Percentiles rank a stretch among this genome's conserved stretches.
These are phyloP conservation scores for Dioszegia aurantiaca DNA, from an alignment of 768 basidiomycete genomes.

Conservation along the genomic window DNA sequence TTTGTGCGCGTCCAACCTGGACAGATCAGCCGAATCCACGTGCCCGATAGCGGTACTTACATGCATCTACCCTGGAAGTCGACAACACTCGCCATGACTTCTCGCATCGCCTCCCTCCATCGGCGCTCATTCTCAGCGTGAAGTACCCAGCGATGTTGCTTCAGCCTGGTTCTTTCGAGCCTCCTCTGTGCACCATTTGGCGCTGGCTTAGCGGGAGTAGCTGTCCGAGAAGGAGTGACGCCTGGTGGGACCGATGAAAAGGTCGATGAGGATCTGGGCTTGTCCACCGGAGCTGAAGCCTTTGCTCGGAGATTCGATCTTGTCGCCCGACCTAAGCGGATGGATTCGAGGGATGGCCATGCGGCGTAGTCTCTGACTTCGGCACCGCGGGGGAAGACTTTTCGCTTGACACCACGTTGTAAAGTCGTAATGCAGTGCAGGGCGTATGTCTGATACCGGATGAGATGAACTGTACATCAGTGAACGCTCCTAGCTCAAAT, in stretches of 20 bases:
- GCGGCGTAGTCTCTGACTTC: constrained; percentile 10
- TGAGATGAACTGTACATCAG: constrained; percentile 19
- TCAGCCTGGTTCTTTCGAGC: constrained; percentile 9
- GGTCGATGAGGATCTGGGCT: not conserved
- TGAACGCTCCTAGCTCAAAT: not conserved
- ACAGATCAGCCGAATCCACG: not conserved
- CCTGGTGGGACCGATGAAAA: not conserved
- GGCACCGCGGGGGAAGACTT: not conserved
- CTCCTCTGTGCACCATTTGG: constrained; percentile 3
- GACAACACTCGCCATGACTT: constrained; percentile 12
- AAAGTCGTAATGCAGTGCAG: constrained; percentile 2
- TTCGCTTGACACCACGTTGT: constrained; percentile 8
- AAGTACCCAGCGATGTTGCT: constrained; percentile 22
- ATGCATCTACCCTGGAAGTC: constrained; percentile 17
- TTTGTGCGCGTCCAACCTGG: not conserved
- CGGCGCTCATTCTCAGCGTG: constrained; percentile 32
- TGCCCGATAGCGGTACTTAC: constrained; percentile 11
- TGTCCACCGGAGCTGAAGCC: no score
- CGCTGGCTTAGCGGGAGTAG: not conserved
- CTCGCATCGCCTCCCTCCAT: constrained; percentile 22
- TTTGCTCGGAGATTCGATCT: no score
- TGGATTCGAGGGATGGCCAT: constrained; percentile 1
- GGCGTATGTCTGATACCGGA: constrained; percentile 27
- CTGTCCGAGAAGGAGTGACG: not conserved
- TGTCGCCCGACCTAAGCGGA: not conserved